Base-by-base conservation (phyloP, 2,329 filamentous ascomycete genomes). In the Cercospora sesami region DNA sequence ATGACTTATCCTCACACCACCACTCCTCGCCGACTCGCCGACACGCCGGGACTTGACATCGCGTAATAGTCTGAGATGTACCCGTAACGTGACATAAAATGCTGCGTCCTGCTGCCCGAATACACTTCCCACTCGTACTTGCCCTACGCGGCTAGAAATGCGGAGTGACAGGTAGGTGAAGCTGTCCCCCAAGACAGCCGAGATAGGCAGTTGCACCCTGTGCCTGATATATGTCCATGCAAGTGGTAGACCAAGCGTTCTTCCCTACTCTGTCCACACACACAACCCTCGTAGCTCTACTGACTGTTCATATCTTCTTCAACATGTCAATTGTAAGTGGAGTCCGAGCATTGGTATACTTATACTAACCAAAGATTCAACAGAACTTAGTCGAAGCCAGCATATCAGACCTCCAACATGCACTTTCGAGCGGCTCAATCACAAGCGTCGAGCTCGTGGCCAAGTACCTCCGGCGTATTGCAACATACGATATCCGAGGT, bases 401-500 rank as follows among this genome's bases (percentile, higher is more conserved):
- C 66, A 84, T 86, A 59, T 73, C 76, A 4, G 80, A 83, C 33
- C 79, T 86, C 1, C 76, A 79, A 59, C 57, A 76, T 53, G 84
- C 83, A 21, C 78, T 86, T 10, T 71, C 75, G 14, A 73, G 75
- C 5, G 80, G 82, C 33, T 65, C 69, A 12, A 73, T 81, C 31
- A 83, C 81, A 16, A 82, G 80, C 64, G 82, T 84, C 48, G 82
- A 83, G 18, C 73, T 86, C 2, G 79, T 81, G 5, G 77, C 81
- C 7, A 78, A 78, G 53, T 83, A 85, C 71, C 77, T 86, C 3
- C 80, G 77, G 42, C 82, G 84, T 6, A 84, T 86, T 66, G 79
- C 78, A 45, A 74, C 72, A 2, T 85, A 84, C 72, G 84, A 86
- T 69, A 78, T 78, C 31, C 74, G 79, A n/a, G 78, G 76, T 3